phyloP scores from a whole-genome alignment of 345 rosid genomes.

The Salix viminalis region DNA sequence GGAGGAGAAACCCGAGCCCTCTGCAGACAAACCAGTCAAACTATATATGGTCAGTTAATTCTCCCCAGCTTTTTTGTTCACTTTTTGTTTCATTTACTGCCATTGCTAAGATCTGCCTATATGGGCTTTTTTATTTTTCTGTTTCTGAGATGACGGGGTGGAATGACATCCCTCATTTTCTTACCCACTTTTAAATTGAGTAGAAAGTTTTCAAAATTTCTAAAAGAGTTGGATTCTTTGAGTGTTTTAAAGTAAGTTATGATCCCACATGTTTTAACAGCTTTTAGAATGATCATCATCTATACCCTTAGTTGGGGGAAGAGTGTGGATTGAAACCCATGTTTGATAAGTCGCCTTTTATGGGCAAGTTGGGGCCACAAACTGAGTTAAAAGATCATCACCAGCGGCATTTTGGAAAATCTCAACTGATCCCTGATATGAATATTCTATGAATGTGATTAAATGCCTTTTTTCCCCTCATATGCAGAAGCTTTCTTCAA shows the following conservation, averaged over 20 bases:
- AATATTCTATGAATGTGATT: not conserved
- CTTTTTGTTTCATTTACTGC: not conserved
- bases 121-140: too few relatives aligned
- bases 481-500: slow-evolving; percentile 58
- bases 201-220: too few relatives aligned
- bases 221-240: too few relatives aligned
- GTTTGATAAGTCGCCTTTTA: not conserved
- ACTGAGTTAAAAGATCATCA: not conserved
- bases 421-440: not conserved
- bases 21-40: slow-evolving; percentile 40
- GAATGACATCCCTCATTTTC: too few relatives aligned
- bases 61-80: not conserved
- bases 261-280: not conserved
- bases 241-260: not conserved
- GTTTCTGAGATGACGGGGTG: not conserved
- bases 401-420: not conserved
- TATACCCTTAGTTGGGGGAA: too few relatives aligned
- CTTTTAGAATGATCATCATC: too few relatives aligned
- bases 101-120: not conserved
- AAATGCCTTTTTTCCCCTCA: not conserved
- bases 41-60: slow-evolving; percentile 49
- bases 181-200: too few relatives aligned
- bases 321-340: not conserved
- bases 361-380: not conserved
- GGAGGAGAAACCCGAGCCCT: slow-evolving; percentile 53